Evolutionary conservation across 495 filamentous ascomycete genomes (phyloP).

Genomic region (Apodospora peruviana): DNA sequence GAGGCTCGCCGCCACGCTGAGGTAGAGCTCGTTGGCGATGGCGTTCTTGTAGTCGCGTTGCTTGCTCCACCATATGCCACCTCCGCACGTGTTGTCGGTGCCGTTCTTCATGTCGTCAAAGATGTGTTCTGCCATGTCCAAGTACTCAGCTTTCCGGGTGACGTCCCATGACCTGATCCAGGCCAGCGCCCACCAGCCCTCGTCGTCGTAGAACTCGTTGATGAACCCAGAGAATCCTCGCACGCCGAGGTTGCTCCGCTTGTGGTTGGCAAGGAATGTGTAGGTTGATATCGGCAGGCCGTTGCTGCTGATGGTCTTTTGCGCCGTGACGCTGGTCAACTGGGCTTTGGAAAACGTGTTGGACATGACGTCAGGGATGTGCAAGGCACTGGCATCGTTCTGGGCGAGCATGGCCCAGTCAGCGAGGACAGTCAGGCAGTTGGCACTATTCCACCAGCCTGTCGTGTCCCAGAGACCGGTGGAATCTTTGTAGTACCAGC

Average conservation of each 20-base stretch:
- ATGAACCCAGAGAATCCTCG: constrained; percentile 46
- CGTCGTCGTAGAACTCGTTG: constrained; percentile 65
- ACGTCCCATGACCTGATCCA: constrained; percentile 62
- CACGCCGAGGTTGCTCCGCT: constrained; percentile 8
- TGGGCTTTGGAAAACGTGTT: constrained; percentile 42
- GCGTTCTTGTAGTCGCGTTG: constrained; percentile 56
- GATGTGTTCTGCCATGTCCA: constrained; percentile 52
- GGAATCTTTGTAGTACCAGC: constrained; percentile 59
- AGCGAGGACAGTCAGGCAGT: constrained; percentile 57
- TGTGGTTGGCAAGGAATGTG: constrained; percentile 9
- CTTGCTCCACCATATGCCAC: constrained; percentile 69
- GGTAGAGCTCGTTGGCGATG: constrained; percentile 72
- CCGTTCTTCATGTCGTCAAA: constrained; percentile 58
- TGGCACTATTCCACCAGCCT: constrained; percentile 76
- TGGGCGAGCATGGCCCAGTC: constrained; percentile 49
- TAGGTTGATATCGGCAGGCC: constrained; percentile 32
- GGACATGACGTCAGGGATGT: constrained; percentile 31
- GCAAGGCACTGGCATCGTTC: constrained; percentile 19
- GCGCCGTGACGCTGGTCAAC: constrained; percentile 18
- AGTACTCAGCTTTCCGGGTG: constrained; percentile 47
- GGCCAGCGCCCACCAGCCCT: constrained; percentile 68
- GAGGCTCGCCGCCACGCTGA: constrained; percentile 65
- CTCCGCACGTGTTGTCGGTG: constrained; percentile 50
- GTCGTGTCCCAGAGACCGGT: constrained; percentile 61
- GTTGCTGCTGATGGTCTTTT: constrained; percentile 22